Evolutionary conservation across 371 early-diverging fungal genomes (phyloP), one percentile per base, ranked within the genome.

Genomic region (Vittaforma corneae): DNA sequence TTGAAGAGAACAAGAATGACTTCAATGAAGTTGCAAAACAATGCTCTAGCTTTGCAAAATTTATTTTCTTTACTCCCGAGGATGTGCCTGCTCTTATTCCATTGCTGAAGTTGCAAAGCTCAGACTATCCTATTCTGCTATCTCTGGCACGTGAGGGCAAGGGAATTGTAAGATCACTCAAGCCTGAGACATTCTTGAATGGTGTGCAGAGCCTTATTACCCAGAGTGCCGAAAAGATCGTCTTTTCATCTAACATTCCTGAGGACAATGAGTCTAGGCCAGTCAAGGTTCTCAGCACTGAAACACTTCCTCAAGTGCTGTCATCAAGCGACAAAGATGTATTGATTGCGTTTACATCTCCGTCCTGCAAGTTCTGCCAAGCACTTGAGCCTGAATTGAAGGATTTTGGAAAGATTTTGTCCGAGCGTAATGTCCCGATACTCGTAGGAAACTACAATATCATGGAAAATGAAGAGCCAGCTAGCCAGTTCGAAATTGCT

Each of bases 301-400:
- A 66, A 18, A 67, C 65, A 34, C 5, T 42, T 32, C 14, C 22
- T 14, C 26, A 35, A 28, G 42, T 32, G 22, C 33, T 34, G 11
- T 42, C 51, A 47, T 44, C 63, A 45, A 32, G 16, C 20, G 28
- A 28, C 2, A 70, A 56, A 20, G 75, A 75, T 59, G 62, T 32
- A 22, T 18, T 75, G 1, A 16, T 75, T 29, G 62, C 70, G 34
- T 68, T 75, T 56, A 34, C 32, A 11, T 60, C 68, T 1, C 68
- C 71, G 14, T 20, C 35, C n/a, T 75, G 75, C 50, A 34, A 44
- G 1, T 60, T 30, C 22, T 75, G 75, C 42, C 35, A 42, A 20
- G 5, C 55, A 14, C 45, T 75, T 6, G 65, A 64, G 58, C 75
- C 75, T 16, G 32, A 58, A 6, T 3, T 75, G 1, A 64, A 68